phyloP scores from a whole-genome alignment of 768 basidiomycete species.

The Psilocybe azurescens region DNA sequence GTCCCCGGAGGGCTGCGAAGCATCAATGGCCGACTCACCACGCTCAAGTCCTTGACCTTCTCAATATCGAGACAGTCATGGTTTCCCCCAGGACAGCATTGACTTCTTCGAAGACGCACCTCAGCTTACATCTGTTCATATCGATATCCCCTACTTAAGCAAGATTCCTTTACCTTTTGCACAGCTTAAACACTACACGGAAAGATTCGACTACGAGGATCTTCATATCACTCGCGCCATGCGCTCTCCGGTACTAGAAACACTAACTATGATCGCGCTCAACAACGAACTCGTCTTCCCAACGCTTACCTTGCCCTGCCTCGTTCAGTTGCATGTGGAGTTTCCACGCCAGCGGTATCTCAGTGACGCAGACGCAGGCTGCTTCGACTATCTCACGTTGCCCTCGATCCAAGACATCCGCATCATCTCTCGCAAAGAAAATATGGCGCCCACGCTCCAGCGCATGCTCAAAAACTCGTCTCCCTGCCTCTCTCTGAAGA shows the following conservation, averaged over 20 bases:
- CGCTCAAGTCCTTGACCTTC: not conserved
- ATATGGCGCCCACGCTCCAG: not conserved
- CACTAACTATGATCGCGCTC: not conserved
- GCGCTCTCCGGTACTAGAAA: not conserved
- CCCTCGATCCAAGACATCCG: not conserved
- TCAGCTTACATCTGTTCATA: not conserved
- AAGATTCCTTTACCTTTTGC: not conserved
- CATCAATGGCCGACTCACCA: not conserved
- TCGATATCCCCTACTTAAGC: not conserved
- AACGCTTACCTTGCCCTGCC: not conserved
- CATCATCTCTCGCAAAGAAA: not conserved
- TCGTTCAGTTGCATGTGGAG: not conserved
- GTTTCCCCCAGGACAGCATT: too few species aligned
- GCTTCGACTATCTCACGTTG: not conserved
- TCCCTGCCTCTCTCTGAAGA: not conserved
- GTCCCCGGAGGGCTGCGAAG: not conserved
- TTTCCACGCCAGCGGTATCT: not conserved
- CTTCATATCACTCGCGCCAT: not conserved
- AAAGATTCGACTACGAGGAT: not conserved
- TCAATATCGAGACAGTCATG: accelerated
- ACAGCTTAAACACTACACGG: not conserved
- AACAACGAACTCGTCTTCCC: too few species aligned
- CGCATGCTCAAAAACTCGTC: not conserved
- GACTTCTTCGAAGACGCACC: not conserved
- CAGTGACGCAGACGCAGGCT: not conserved